phyloP scores from a whole-genome alignment of 2,329 filamentous ascomycete species.

The Fonsecaea erecta region DNA sequence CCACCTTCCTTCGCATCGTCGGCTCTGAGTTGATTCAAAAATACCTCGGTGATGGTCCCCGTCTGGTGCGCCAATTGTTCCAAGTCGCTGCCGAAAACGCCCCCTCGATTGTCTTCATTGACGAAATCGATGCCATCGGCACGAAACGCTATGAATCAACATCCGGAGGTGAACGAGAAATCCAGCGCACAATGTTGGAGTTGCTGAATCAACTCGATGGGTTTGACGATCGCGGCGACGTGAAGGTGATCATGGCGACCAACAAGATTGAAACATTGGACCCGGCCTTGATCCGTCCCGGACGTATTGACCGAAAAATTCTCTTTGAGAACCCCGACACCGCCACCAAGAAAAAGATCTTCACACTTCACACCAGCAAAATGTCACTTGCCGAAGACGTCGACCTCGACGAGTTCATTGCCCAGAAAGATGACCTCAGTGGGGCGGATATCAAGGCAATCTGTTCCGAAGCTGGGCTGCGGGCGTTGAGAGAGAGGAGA shows the following conservation, averaged over 20 bases:
- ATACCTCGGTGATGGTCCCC: conserved; percentile 93
- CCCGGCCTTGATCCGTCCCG: conserved; percentile 91
- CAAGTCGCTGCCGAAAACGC: conserved; percentile 93
- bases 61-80: conserved; percentile 90
- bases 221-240: conserved; percentile 97
- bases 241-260: conserved; percentile 99
- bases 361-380: conserved; percentile 96
- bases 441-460: conserved; percentile 99
- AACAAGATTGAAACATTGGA: conserved; percentile 99
- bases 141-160: conserved; percentile 99
- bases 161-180: conserved; percentile 93
- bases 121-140: conserved; percentile 98
- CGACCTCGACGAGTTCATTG: conserved; percentile 98
- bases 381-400: conserved; percentile 97
- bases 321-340: conserved; percentile 76
- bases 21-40: conserved; percentile 98
- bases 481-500: conserved; percentile 89
- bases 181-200: conserved; percentile 98
- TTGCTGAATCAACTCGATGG: conserved; percentile 97
- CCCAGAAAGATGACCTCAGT: conserved; percentile 94
- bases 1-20: conserved; percentile 95
- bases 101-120: conserved; percentile 97
- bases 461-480: conserved; percentile 92
- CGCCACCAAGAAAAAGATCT: conserved; percentile 97
- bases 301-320: conserved; percentile 98